Evolutionary conservation across 768 basidiomycete species (phyloP), one percentile per base, ranked within the genome.

Genomic region (Russula foetens): DNA sequence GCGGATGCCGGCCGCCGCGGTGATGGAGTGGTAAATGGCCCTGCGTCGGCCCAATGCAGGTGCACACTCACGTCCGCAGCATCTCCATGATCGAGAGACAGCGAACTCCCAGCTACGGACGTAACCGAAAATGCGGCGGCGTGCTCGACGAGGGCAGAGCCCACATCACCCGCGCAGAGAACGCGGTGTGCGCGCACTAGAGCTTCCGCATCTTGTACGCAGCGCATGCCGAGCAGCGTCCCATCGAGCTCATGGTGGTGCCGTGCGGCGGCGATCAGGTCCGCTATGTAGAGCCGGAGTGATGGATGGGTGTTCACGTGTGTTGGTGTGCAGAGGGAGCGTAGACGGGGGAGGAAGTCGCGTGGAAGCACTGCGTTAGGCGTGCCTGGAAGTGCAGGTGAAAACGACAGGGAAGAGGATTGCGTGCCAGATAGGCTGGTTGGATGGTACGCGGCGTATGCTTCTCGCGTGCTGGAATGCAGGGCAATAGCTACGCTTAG

Each of bases 241-340:
- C 79, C 85, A 60, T 92, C 90, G 19, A 92, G 72, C 50, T 80
- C 76, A 0, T 82, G 80, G 67, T 85, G 83, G 66, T 91, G 86
- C 7, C 90, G 81, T 24, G 84, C 79, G 3, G 90, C 89, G 28
- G 84, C 78, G 62, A 92, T 86, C 12, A 91, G 74, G 68, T 91
- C 88, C 11, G 83, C 77, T 7, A 88, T 75, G 67, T 91, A 92
- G n/a, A 84, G 72, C 7, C 73, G 72, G 8, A 92, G 76, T 2
- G 71, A 70, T 2, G 80, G 76, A 54, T 74, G 72, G 11, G 69
- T 63, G 45, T 58, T 62, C 53, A 56, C 60, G 52, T 49, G 53
- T 56, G 28, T 38, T 44, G 53, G 26, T 58, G 44, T 31, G 62
- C 65, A 48, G 31, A 72, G 68, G 17, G 68, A 65, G 56, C 71